Evolutionary conservation across 2,329 filamentous ascomycete species (phyloP).

Genomic region (Fonsecaea monophora): DNA sequence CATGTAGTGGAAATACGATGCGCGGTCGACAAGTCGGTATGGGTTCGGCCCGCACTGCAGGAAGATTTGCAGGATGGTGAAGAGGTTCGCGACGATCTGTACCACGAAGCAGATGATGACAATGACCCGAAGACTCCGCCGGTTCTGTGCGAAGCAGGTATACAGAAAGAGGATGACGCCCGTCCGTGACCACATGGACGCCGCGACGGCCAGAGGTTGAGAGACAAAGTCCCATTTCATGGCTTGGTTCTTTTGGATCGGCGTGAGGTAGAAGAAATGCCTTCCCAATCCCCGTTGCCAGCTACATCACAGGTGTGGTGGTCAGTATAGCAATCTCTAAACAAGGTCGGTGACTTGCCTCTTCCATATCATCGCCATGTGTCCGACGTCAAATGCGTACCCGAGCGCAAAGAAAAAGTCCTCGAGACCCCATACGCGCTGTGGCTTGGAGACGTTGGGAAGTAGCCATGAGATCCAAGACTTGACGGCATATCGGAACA

Average conservation of each 20-base stretch:
- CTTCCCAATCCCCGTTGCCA: slow-evolving; percentile 45
- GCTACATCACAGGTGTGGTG: slow-evolving; percentile 29
- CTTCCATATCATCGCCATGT: slow-evolving; percentile 45
- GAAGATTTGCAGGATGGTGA: slow-evolving; percentile 47
- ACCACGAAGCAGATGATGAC: slow-evolving; percentile 46
- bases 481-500: slow-evolving; percentile 33
- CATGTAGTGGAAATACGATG: slow-evolving; percentile 49
- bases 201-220: slow-evolving; percentile 44
- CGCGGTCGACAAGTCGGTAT: slow-evolving; percentile 42
- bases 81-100: slow-evolving; percentile 45
- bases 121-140: slow-evolving; percentile 42
- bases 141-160: slow-evolving; percentile 45
- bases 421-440: slow-evolving; percentile 46
- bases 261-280: slow-evolving; percentile 45
- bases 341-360: slow-evolving; percentile 39
- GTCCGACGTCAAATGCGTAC: slow-evolving; percentile 44
- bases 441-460: slow-evolving; percentile 44
- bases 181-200: slow-evolving; percentile 47
- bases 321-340: slow-evolving; percentile 1
- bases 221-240: slow-evolving; percentile 44
- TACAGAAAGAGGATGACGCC: slow-evolving; percentile 49
- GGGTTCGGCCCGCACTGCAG: slow-evolving; percentile 48
- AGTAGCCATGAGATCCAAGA: slow-evolving; percentile 45
- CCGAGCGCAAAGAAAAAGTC: slow-evolving; percentile 44
- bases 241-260: slow-evolving; percentile 39